Conservation (phyloP, 2,329 filamentous ascomycete species). For the Colletotrichum endophyticum region DNA sequence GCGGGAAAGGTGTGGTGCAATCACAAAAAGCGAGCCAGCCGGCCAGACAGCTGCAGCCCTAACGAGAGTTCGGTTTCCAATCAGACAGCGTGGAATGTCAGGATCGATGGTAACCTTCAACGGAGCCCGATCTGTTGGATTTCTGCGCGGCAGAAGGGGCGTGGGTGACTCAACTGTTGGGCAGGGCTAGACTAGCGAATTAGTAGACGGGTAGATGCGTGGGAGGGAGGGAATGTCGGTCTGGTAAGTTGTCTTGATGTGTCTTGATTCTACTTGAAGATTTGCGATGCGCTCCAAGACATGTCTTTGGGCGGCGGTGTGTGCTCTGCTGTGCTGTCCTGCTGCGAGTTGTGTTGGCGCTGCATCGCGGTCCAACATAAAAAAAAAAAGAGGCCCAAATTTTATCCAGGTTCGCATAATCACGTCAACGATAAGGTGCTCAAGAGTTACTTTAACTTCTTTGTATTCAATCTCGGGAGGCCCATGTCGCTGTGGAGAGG, state of each 20-base stretch:
- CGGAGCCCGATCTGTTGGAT: not conserved
- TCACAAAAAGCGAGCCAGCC: not conserved
- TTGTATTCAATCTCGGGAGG: slow-evolving; percentile 19
- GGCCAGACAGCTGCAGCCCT: not conserved
- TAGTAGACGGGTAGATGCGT: not conserved
- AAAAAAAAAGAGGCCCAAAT: not conserved
- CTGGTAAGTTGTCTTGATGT: not conserved
- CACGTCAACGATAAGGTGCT: not conserved
- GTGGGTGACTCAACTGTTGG: not conserved
- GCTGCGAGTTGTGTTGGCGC: not conserved
- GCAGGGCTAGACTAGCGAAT: not conserved
- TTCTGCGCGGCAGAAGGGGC: not conserved
- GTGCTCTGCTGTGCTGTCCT: not conserved
- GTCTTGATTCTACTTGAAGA: not conserved
- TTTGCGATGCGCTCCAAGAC: not conserved
- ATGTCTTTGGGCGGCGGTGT: not conserved
- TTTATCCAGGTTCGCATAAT: not conserved
- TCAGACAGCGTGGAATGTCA: not conserved
- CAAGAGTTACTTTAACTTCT: not conserved
- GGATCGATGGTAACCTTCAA: not conserved
- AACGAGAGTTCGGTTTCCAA: not conserved
- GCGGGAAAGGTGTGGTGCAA: not conserved
- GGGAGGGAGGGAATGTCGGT: not conserved
- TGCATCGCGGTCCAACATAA: not conserved
- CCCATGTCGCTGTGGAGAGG: slow-evolving; percentile 3